Percentiles rank a stretch among this genome's conserved stretches.
These are phyloP conservation scores for Neurospora tetraspora DNA, from an alignment of 495 filamentous ascomycete genomes.

Conservation along the genomic window DNA sequence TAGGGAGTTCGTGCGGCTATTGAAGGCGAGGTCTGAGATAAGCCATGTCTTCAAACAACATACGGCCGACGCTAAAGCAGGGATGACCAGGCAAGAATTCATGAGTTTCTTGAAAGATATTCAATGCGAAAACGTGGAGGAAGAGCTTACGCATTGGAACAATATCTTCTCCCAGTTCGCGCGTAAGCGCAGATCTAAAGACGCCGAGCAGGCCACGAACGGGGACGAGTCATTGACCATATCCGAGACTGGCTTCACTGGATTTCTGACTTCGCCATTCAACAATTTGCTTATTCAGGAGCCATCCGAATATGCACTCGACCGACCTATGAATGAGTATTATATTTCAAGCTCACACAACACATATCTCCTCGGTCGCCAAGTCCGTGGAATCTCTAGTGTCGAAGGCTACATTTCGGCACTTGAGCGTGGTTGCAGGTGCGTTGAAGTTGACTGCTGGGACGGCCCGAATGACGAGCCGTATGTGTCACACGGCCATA, in stretches of 20 bases:
- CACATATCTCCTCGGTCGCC: conserved; percentile 86
- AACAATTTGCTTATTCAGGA: conserved; percentile 53
- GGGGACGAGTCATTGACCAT: conserved; percentile 46
- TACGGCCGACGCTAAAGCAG: conserved; percentile 41
- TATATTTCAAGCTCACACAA: conserved; percentile 99
- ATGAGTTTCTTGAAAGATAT: conserved; percentile 59
- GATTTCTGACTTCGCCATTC: conserved; percentile 63
- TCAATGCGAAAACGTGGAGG: conserved; percentile 67
- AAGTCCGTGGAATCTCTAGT: conserved; percentile 81
- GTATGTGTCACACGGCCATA: conserved; percentile 82
- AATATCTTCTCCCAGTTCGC: conserved; percentile 64
- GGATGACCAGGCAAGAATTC: conserved; percentile 64
- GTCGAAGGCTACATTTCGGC: conserved; percentile 89
- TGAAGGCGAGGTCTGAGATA: conserved; percentile 80
- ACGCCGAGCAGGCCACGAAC: conserved; percentile 25
- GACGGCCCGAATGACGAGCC: conserved; percentile 80
- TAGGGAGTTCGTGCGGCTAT: conserved; percentile 62
- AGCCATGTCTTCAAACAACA: conserved; percentile 53
- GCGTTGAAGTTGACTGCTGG: conserved; percentile 97
- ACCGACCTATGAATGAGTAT: conserved; percentile 89
- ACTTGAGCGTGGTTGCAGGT: conserved; percentile 81
- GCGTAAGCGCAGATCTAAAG: conserved; percentile 50
- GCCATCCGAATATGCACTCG: conserved; percentile 48
- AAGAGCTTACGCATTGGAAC: conserved; percentile 56
- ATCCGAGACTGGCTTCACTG: conserved; percentile 62